Conservation (phyloP, 192 early-diverging fungal species). For the Mortierella alpina region DNA sequence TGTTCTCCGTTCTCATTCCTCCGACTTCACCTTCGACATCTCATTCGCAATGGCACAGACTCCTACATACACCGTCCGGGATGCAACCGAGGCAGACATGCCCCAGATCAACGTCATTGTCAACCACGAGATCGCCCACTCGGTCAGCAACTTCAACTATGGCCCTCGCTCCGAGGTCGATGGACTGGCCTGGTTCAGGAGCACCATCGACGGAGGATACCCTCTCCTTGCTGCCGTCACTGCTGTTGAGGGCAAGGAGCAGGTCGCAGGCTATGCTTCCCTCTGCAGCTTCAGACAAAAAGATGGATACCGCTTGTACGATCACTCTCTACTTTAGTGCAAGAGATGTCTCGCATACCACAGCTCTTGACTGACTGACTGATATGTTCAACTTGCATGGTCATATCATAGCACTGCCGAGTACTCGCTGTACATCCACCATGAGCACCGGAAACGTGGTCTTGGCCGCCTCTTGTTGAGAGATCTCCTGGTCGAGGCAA, state of each 20-base stretch:
- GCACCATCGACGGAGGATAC: constrained; percentile 51
- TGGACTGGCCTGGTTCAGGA: constrained; percentile 55
- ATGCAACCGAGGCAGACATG: constrained; percentile 53
- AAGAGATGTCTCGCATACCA: constrained; percentile 25
- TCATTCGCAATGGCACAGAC: background rate
- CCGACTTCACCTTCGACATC: background rate
- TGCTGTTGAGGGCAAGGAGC: constrained; percentile 24
- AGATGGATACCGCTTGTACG: constrained; percentile 53
- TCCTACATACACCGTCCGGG: constrained; percentile 38
- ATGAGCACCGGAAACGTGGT: constrained; percentile 58
- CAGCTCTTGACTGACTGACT: constrained; percentile 5
- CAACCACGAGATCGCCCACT: constrained; percentile 58
- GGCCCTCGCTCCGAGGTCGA: constrained; percentile 53
- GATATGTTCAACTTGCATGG: background rate
- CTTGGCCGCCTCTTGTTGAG: constrained; percentile 51
- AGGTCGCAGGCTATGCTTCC: constrained; percentile 34
- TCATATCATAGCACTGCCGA: constrained; percentile 55
- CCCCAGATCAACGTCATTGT: constrained; percentile 57
- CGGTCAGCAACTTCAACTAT: constrained; percentile 58
- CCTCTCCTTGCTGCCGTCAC: constrained; percentile 60
- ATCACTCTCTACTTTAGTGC: background rate
- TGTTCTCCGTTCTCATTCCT: background rate
- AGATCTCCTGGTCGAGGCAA: constrained; percentile 54
- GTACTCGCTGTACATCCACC: constrained; percentile 63
- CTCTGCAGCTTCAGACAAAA: constrained; percentile 45